phyloP scores from a whole-genome alignment of 495 filamentous ascomycete species.

The Podospora comata region DNA sequence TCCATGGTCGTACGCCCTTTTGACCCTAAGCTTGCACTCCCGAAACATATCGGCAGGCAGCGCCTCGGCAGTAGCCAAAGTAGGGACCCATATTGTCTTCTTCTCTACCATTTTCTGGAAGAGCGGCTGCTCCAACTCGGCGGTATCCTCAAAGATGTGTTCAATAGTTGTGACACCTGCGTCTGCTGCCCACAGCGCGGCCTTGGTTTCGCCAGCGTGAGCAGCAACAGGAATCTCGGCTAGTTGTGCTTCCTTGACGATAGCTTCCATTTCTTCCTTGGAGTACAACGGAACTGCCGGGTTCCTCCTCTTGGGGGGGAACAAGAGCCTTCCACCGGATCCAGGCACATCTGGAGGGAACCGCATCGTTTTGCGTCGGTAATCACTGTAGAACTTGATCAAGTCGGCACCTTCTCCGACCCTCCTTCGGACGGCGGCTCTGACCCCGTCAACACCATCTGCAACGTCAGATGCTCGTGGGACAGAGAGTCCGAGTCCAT shows the following conservation, averaged over 20 bases:
- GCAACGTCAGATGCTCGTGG: constrained; percentile 43
- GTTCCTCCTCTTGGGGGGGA: constrained; percentile 35
- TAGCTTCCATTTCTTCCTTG: constrained; percentile 51
- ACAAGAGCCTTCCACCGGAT: constrained; percentile 25
- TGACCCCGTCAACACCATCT: constrained; percentile 45
- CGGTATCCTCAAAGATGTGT: constrained; percentile 44
- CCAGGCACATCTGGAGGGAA: constrained; percentile 36
- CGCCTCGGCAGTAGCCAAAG: constrained; percentile 42
- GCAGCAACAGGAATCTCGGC: constrained; percentile 45
- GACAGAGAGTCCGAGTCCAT: constrained; percentile 20
- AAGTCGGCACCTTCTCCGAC: constrained; percentile 51
- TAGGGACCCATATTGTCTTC: constrained; percentile 49
- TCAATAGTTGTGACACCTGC: constrained; percentile 53
- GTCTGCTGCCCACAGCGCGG: constrained; percentile 44
- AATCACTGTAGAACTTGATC: constrained; percentile 55
- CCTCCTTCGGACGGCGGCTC: constrained; percentile 46
- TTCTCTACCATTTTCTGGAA: constrained; percentile 40
- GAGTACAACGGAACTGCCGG: constrained; percentile 43
- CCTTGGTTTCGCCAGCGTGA: constrained; percentile 42
- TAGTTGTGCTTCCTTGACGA: constrained; percentile 45
- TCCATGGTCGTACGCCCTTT: constrained; percentile 30
- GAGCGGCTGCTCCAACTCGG: constrained; percentile 34
- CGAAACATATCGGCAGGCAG: constrained; percentile 23
- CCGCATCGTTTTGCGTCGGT: constrained; percentile 45
- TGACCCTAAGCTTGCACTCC: constrained; percentile 30